Evolutionary conservation across 164 flowering plant species (phyloP).

Genomic region (Buxus sempervirens): DNA sequence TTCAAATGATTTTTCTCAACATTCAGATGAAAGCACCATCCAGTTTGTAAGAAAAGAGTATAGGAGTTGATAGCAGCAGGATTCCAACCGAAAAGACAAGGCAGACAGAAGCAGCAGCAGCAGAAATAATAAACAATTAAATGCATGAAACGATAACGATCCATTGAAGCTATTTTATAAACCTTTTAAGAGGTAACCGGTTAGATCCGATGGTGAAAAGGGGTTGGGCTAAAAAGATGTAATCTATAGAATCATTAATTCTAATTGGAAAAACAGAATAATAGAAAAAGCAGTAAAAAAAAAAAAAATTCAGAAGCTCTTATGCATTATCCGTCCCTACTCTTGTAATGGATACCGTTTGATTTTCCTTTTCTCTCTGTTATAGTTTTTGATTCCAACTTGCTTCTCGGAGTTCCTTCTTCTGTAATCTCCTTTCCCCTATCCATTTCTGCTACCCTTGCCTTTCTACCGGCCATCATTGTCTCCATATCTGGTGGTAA

Average conservation of each 20-base stretch:
- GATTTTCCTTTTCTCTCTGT: constrained; percentile 19
- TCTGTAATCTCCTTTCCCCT: constrained; percentile 23
- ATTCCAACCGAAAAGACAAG: too few species aligned
- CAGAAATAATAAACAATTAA: too few species aligned
- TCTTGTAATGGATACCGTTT: constrained; percentile 21
- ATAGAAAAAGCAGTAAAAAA: background rate
- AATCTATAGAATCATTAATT: background rate
- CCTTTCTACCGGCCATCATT: constrained; percentile 13
- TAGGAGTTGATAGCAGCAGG: too few species aligned
- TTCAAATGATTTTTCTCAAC: too few species aligned
- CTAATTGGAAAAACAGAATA: background rate
- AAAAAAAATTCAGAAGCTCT: background rate
- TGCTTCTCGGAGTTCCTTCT: constrained; percentile 22
- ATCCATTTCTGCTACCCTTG: constrained; percentile 16
- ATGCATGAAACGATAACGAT: too few species aligned
- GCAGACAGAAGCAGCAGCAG: too few species aligned
- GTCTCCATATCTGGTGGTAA: constrained; percentile 12
- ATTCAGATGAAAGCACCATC: too few species aligned
- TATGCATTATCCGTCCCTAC: constrained; percentile 21
- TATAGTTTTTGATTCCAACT: constrained; percentile 21
- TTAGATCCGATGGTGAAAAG: background rate
- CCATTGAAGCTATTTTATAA: too few species aligned
- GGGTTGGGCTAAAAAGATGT: background rate
- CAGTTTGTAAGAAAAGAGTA: too few species aligned
- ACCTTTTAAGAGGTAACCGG: too few species aligned